Evolutionary conservation across 208 protist genomes (phyloP), one percentile per base, ranked within the genome.

Genomic region (Trypanosoma vivax): DNA sequence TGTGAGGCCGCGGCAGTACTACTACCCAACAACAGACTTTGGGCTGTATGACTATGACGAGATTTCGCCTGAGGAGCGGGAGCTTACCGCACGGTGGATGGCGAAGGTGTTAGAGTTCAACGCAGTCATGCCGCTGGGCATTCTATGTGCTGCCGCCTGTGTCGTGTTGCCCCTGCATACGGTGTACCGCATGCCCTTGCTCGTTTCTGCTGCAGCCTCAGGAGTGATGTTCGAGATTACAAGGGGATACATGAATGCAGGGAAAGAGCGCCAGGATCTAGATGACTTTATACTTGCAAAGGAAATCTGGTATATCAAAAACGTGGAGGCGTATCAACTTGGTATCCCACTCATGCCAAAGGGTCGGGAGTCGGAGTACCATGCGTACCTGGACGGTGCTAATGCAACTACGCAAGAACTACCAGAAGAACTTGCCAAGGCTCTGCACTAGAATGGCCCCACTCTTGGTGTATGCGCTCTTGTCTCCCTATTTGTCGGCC

Each of bases 301-400:
- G 66, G 82, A 94, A 41, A 82, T 94, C 39, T 94, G 87, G 87
- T 90, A 94, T 47, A 91, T 94, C 4, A 94, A 94, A 39, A 94
- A 94, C 38, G 76, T 94, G 18, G 82, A 94, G 46, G 84, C 87
- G 11, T 91, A 91, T 42, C 83, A 94, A 59, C 66, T 94, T 2
- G 78, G 70, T 18, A 53, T 94, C 14, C 82, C 83, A 0, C 75
- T 79, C 33, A 94, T 94, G 2, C 80, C 79, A 9, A 72, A 70
- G n/a, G 80, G 80, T 2, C 51, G 79, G 3, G 84, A 92, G 62
- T 34, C 50, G 18, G 80, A 89, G 53, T 88, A 81, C 48, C 78
- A 89, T 33, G 51, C 60, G 10, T 89, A 83, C 51, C 53, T 88
- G 18, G 73, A 88, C 35, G 64, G 66, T 3, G 46, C 49, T 0